Evolutionary conservation across 768 basidiomycete genomes (phyloP), one percentile per base, ranked within the genome.

Genomic region (Russula sp.): DNA sequence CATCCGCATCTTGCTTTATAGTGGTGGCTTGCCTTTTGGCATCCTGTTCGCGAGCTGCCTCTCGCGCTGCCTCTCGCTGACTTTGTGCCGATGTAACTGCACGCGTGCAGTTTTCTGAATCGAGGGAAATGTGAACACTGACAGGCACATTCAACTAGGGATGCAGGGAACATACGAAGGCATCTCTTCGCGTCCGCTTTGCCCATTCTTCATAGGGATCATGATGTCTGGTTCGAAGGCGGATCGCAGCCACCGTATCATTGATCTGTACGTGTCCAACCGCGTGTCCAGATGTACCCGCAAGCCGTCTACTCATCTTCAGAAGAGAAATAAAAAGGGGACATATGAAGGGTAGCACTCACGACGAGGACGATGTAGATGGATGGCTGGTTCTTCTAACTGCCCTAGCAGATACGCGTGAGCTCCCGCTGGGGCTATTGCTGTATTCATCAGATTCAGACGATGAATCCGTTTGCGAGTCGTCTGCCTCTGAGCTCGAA

Each of bases 201-300:
- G 82, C 82, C 76, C 81, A 79, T 40, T 83, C 81, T 67, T 82
- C 80, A 52, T 79, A 80, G 2, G 78, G 78, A 65, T 82, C 82
- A 30, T 75, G 71, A 60, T 83, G 74, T 57, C 74, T 73, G 3
- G 79, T 74, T 10, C 75, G 76, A 30, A 81, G 72, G 14, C 78
- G 77, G 20, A 82, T 79, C 1, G 81, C 78, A 1, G 79, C 78
- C 1, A 83, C 71, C 0, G 79, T 79, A 32, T 83, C 81, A 54
- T 80, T 76, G 36, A 80, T 72, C 54, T 77, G 69, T 7, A 75
- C 69, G 34, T 73, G 69, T 63, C 80, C 48, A 38, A 59, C 48
- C 9, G 75, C 69, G 32, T 73, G 69, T 63, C 80, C 48, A 38
- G 65, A 57, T 30, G 38, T 54, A 8, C 56, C 24, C n/a, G 46